Evolutionary conservation across 129 eudicot species (phyloP).

Genomic region (Chrysanthemum seticuspe): DNA sequence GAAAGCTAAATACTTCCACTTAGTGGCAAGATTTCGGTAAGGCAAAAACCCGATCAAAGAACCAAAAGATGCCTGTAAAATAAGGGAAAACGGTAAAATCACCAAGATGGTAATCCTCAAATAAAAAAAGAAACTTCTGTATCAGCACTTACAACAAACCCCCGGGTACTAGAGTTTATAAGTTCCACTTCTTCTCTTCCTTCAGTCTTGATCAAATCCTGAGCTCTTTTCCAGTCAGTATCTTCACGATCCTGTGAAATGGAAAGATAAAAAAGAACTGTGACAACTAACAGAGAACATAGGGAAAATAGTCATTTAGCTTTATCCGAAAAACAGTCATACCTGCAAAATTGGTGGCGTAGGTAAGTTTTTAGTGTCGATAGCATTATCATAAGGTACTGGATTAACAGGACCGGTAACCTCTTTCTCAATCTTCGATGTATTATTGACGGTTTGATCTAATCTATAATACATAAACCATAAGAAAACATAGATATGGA

Average conservation of each 20-base stretch:
- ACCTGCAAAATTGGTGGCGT: conserved; percentile 56
- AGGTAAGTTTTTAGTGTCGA: conserved; percentile 39
- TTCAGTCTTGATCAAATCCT: conserved; percentile 53
- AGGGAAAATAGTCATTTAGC: background rate
- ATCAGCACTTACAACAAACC: conserved; percentile 69
- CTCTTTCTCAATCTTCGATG: conserved; percentile 31
- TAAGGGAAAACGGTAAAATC: conserved; percentile 13
- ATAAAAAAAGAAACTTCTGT: background rate
- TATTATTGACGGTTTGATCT: conserved; percentile 48
- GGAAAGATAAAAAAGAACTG: background rate
- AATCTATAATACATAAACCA: conserved; percentile 52
- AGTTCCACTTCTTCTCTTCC: conserved; percentile 82
- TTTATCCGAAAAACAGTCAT: conserved; percentile 10
- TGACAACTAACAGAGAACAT: conserved; percentile 12
- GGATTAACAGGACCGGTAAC: conserved; percentile 24
- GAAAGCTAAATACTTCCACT: conserved; percentile 86
- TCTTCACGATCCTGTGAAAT: conserved; percentile 62
- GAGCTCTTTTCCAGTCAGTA: conserved; percentile 72
- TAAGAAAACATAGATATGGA: conserved; percentile 11
- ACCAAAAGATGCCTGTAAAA: conserved; percentile 74
- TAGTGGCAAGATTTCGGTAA: conserved; percentile 74
- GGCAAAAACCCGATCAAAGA: conserved; percentile 96
- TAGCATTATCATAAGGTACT: conserved; percentile 34
- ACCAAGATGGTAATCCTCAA: conserved; percentile 6
- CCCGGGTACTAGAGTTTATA: conserved; percentile 79